Base-by-base conservation (phyloP, 768 basidiomycete genomes). In the Tulasnella calospora region DNA sequence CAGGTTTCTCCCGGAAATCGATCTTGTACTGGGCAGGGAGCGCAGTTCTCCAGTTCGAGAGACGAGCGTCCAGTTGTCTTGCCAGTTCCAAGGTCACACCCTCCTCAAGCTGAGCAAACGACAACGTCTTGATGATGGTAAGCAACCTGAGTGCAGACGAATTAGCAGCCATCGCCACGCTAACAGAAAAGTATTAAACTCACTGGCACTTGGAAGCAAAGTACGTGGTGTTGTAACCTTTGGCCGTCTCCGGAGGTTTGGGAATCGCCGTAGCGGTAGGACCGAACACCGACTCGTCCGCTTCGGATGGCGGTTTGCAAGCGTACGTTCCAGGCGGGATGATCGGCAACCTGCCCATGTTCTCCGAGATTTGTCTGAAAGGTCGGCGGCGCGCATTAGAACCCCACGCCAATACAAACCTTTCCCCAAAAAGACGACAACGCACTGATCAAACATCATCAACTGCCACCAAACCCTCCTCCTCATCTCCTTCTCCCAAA, bases 391-490 rank as follows among this genome's bases (percentile, higher is more conserved):
- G 12, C 27, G 15, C 7, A 73, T 41, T 61, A 40, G 23, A 51
- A 67, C 51, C 44, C 6, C 9, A n/a, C 57, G 76, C 41, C 40
- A 44, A n/a, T 23, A 9, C 38, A 38, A 38, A 3, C 9, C 9
- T 38, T 9, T 9, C 40, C 40, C 13, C 46, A 0, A 21, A 0
- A 51, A 30, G 0, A 2, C 73, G 69, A 51, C 23, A 9, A 88
- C 92, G 81, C 82, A 94, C 93, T 91, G 82, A 83, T 94, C 94
- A 83, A 90, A 93, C 83, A 89, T 92, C 82, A 90, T 88, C 15
- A 93, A 86, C 74, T 92, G 91, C 93, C 93, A 94, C 92, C 93
- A 93, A 7, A 92, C 83, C 80, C 90, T 84, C 78, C 89, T 83
- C 77, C 90, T 84, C 72, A 86, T 84, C 83, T 89, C 88, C 19